A percentile compares a stretch with the other conserved stretches of the same genome.
phyloP scores from a whole-genome alignment of 768 basidiomycete species.

The Lactifluus rugatus region DNA sequence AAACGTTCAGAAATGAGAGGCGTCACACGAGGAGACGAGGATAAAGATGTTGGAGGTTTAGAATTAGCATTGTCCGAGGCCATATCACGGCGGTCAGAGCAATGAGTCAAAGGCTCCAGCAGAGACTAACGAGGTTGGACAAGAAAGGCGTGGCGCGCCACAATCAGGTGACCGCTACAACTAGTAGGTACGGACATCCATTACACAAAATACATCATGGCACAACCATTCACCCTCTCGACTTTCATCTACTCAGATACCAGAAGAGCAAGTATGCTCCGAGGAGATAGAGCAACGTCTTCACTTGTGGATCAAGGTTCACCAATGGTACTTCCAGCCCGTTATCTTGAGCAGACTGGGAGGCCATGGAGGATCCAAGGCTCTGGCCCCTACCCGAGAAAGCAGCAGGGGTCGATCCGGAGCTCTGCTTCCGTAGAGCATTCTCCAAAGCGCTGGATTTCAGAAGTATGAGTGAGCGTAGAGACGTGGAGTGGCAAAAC shows the following conservation, averaged over 20 bases:
- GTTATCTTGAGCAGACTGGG: slow-evolving; percentile 28
- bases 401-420: slow-evolving; percentile 29
- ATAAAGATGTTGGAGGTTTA: slow-evolving; percentile 1
- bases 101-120: neutral
- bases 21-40: slow-evolving; percentile 4
- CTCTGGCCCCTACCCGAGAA: slow-evolving; percentile 72
- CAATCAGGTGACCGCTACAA: slow-evolving; percentile 8
- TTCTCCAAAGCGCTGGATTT: slow-evolving; percentile 47
- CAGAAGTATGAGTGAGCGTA: neutral
- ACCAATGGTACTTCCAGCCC: slow-evolving; percentile 31
- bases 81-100: neutral
- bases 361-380: slow-evolving; percentile 36
- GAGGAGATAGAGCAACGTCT: slow-evolving; percentile 51
- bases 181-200: no score
- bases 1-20: slow-evolving; percentile 67
- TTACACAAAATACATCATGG: no score
- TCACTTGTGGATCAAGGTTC: slow-evolving; percentile 57
- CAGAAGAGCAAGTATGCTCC: slow-evolving; percentile 54
- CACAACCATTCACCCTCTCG: no score
- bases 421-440: slow-evolving; percentile 45
- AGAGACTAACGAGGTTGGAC: neutral
- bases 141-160: neutral
- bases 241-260: slow-evolving; percentile 27
- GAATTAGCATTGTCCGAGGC: slow-evolving; percentile 4
- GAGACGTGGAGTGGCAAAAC: neutral